Evolutionary conservation across 257 asterid genomes (phyloP).

Genomic region (Solanum infundibuliforme): DNA sequence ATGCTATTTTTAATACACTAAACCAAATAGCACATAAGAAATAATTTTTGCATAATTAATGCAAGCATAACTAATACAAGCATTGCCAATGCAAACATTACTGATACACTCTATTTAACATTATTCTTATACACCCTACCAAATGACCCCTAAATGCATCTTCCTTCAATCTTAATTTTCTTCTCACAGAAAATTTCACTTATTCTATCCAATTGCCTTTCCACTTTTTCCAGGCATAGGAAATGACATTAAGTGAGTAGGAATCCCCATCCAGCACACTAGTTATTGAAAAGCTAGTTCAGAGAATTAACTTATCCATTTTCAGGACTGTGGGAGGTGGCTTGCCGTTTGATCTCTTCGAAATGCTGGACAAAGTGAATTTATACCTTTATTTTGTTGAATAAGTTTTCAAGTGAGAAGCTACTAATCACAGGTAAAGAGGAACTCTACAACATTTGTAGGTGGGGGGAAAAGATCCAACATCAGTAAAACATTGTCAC

Average conservation of each 20-base stretch:
- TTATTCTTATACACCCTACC: too few species aligned
- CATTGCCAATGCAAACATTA: not conserved
- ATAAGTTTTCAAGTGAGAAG: not conserved
- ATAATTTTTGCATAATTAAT: too few species aligned
- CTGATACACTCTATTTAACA: not conserved
- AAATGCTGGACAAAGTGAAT: not conserved
- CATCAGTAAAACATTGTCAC: not conserved
- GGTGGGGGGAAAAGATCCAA: not conserved
- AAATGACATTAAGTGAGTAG: not conserved
- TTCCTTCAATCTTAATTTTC: not conserved
- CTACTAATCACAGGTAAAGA: not conserved
- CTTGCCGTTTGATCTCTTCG: not conserved
- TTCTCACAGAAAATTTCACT: not conserved
- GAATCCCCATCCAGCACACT: not conserved
- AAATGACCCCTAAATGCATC: not conserved
- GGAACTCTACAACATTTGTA: not conserved
- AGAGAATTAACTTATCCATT: not conserved
- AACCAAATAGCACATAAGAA: too few species aligned
- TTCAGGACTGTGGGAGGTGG: not conserved
- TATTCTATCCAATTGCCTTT: not conserved
- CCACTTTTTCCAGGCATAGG: not conserved
- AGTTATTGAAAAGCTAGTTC: not conserved
- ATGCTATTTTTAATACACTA: too few species aligned
- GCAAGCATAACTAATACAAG: too few species aligned
- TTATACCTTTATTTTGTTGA: not conserved